Evolutionary conservation across 495 filamentous ascomycete genomes (phyloP).

Genomic region (Aeminium ludgeri): DNA sequence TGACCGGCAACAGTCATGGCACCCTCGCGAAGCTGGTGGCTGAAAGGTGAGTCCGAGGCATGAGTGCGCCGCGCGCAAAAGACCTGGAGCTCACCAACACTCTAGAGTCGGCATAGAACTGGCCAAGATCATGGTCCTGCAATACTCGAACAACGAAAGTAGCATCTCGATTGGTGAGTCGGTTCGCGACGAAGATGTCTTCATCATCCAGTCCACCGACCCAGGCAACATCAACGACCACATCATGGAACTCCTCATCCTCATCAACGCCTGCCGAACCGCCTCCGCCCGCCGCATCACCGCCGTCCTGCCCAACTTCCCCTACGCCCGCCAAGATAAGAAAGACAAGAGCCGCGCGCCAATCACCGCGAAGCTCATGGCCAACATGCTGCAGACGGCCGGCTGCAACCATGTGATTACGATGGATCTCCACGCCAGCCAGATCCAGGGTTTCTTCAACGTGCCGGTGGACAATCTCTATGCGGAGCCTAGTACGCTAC

Average conservation of each 20-base stretch:
- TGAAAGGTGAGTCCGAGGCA: conserved; percentile 47
- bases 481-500: conserved; percentile 80
- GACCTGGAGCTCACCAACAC: neutral
- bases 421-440: conserved; percentile 48
- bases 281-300: conserved; percentile 89
- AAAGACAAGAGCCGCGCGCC: conserved; percentile 93
- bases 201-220: conserved; percentile 87
- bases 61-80: neutral
- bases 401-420: conserved; percentile 43
- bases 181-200: conserved; percentile 95
- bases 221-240: conserved; percentile 97
- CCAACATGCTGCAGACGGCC: conserved; percentile 94
- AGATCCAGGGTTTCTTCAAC: conserved; percentile 92
- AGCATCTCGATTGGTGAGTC: conserved; percentile 94
- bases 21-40: conserved; percentile 77
- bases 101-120: conserved; percentile 71
- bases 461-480: conserved; percentile 96
- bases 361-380: conserved; percentile 82
- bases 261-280: conserved; percentile 97
- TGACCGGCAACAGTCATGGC: conserved; percentile 92
- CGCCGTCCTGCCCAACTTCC: conserved; percentile 88
- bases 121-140: conserved; percentile 81
- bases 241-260: conserved; percentile 95
- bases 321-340: conserved; percentile 98
- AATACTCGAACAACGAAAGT: conserved; percentile 96